Conservation (phyloP, 345 rosid species). For the Microthlaspi erraticum region DNA sequence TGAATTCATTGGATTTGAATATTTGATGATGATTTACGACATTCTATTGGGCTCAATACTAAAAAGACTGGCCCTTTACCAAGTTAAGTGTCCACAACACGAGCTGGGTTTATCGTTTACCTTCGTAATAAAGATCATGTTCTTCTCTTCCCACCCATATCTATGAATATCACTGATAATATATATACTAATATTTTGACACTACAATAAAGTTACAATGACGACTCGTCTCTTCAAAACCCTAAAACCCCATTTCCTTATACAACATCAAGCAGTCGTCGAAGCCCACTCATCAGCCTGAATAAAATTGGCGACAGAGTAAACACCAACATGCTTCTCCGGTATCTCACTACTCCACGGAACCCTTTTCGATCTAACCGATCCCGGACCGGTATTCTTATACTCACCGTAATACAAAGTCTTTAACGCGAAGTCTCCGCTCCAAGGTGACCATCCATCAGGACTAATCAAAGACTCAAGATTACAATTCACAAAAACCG, state of each 20-base stretch:
- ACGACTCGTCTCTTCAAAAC: background rate
- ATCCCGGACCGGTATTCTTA: slow-evolving; percentile 69
- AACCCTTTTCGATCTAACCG: slow-evolving; percentile 58
- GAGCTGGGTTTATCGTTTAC: slow-evolving; percentile 30
- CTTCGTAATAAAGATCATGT: slow-evolving; percentile 17
- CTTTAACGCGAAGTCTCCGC: slow-evolving; percentile 67
- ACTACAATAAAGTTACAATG: slow-evolving; percentile 30
- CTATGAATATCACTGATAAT: background rate
- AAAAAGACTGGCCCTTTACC: background rate
- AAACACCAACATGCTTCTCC: slow-evolving; percentile 51
- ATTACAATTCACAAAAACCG: slow-evolving; percentile 62
- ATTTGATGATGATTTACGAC: too few relatives aligned
- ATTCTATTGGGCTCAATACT: background rate
- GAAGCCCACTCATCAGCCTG: slow-evolving; percentile 87
- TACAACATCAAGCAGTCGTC: slow-evolving; percentile 45
- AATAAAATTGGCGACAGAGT: slow-evolving; percentile 78
- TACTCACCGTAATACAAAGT: slow-evolving; percentile 89
- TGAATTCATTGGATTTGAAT: too few relatives aligned
- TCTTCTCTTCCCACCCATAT: background rate
- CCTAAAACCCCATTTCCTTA: slow-evolving; percentile 25
- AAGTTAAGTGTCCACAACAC: slow-evolving; percentile 11
- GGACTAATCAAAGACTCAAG: slow-evolving; percentile 62
- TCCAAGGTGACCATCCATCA: slow-evolving; percentile 87
- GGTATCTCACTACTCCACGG: slow-evolving; percentile 83
- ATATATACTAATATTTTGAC: slow-evolving; percentile 22